These are phyloP conservation scores for Cucurbita ficifolia DNA, from an alignment of 306 rosid genomes.

Conservation along the genomic window DNA sequence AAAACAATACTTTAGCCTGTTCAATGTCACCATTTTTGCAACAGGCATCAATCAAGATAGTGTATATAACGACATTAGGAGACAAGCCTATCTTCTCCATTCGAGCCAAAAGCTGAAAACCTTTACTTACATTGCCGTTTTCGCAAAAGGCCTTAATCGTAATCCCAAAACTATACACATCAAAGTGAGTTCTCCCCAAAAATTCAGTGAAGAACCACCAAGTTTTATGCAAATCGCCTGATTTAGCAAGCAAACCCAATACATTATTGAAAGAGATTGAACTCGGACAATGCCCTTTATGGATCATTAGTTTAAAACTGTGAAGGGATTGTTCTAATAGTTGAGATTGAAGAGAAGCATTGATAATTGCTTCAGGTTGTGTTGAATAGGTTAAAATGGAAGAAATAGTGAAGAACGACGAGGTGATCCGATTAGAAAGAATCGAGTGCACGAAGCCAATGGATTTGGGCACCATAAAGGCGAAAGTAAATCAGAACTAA, in stretches of 20 bases:
- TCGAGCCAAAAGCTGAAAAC: slow-evolving; percentile 42
- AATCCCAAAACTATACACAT: slow-evolving; percentile 55
- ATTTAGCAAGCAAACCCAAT: slow-evolving; percentile 34
- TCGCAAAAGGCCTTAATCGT: slow-evolving; percentile 60
- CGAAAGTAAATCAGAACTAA: slow-evolving; percentile 24
- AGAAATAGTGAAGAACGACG: slow-evolving; percentile 20
- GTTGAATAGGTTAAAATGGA: slow-evolving; percentile 33
- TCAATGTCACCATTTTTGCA: slow-evolving; percentile 55
- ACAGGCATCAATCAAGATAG: slow-evolving; percentile 66
- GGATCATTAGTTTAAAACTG: slow-evolving; percentile 33
- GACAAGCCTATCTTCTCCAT: slow-evolving; percentile 27
- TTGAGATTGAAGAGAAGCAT: slow-evolving; percentile 37
- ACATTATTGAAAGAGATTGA: slow-evolving; percentile 40
- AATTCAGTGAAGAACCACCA: slow-evolving; percentile 39
- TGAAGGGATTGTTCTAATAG: slow-evolving; percentile 33
- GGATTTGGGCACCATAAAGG: slow-evolving; percentile 14
- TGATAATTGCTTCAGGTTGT: slow-evolving; percentile 35
- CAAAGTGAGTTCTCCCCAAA: slow-evolving; percentile 21
- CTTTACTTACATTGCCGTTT: slow-evolving; percentile 36
- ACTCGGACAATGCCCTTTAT: slow-evolving; percentile 28
- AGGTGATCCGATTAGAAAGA: slow-evolving; percentile 35
- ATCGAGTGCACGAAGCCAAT: slow-evolving; percentile 33
- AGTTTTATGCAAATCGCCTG: slow-evolving; percentile 25
- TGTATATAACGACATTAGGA: slow-evolving; percentile 51
- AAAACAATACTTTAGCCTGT: slow-evolving; percentile 43